Base-by-base conservation (phyloP, 1,139 yeast species). In the Kodamaea arcana region DNA sequence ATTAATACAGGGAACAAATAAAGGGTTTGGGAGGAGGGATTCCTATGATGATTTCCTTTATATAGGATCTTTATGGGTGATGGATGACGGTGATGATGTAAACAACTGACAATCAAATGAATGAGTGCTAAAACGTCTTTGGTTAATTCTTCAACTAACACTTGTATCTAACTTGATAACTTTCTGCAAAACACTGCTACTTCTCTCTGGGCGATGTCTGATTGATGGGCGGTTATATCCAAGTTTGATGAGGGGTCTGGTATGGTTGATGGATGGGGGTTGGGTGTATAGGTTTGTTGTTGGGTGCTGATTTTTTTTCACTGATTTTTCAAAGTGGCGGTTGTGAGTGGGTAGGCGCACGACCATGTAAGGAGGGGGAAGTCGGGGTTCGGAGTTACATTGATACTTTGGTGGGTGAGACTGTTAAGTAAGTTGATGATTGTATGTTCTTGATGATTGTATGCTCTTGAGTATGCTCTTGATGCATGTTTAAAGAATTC, bases 51-150 rank as follows among this genome's bases (percentile, higher is more conserved):
- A n/a, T n/a, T n/a, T n/a, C n/a, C n/a, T n/a, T n/a, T n/a, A n/a
- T n/a, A n/a, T n/a, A n/a, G n/a, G n/a, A n/a, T n/a, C n/a, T n/a
- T n/a, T n/a, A n/a, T 24, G 26, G 13, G 10, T 24, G 7, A 14
- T 24, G 8, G 23, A 11, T 20, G 23, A 11, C 11, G 23, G 11
- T 24, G 26, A 14, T 7, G 26, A n/a, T 24, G 12, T 24, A 24
- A 24, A 24, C 12, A 24, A 14, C 15, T 14, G 28, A 45, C 56
- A 52, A 52, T 52, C 58, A 53, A 54, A 37, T 46, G 41, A 54
- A 54, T 52, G 58, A 54, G 56, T 54, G 56, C 56, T 36, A 9
- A 7, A 18, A 6, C 22, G 9, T 7, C 9, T 6, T 18, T 18
- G 9, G 9, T 18, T 18, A 18, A 18, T 18, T 18, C 9, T 7